phyloP scores from a whole-genome alignment of 495 filamentous ascomycete genomes.

The Aspergillus campestris region DNA sequence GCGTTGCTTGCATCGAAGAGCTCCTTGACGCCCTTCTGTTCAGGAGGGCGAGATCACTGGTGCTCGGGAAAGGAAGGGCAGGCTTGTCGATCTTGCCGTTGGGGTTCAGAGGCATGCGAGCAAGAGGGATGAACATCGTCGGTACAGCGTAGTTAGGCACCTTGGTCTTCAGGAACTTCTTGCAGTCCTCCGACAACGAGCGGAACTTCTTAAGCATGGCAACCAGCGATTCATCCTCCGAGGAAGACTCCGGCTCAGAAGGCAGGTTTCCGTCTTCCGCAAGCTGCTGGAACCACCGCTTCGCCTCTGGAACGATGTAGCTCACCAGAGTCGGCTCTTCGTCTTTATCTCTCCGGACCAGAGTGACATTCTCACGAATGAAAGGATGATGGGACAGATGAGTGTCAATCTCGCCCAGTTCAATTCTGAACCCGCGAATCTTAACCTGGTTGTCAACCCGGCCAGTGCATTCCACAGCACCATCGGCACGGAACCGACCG shows the following conservation, averaged over 20 bases:
- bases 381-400: slow-evolving; percentile 70
- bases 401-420: slow-evolving; percentile 89
- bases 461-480: slow-evolving; percentile 67
- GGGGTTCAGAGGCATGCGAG: slow-evolving; percentile 79
- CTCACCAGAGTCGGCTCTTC: slow-evolving; percentile 86
- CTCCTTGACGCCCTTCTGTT: slow-evolving; percentile 7
- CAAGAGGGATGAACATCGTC: slow-evolving; percentile 67
- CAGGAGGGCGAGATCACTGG: slow-evolving; percentile 42
- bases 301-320: slow-evolving; percentile 80
- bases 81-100: slow-evolving; percentile 94
- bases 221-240: slow-evolving; percentile 43
- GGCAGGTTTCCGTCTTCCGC: slow-evolving; percentile 32
- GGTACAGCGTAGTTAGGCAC: slow-evolving; percentile 80
- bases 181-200: slow-evolving; percentile 62
- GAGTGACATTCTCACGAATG: slow-evolving; percentile 78
- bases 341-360: slow-evolving; percentile 79
- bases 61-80: slow-evolving; percentile 83
- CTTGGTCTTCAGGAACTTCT: slow-evolving; percentile 64
- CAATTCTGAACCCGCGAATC: slow-evolving; percentile 91
- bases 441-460: slow-evolving; percentile 89
- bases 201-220: slow-evolving; percentile 56
- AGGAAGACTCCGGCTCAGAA: slow-evolving; percentile 40
- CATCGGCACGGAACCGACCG: slow-evolving; percentile 64
- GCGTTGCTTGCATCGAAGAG: slow-evolving; percentile 26
- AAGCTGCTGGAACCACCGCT: slow-evolving; percentile 62